Evolutionary conservation across 495 filamentous ascomycete species (phyloP), one percentile per base, ranked within the genome.

Genomic region (Corynascus novoguineensis): DNA sequence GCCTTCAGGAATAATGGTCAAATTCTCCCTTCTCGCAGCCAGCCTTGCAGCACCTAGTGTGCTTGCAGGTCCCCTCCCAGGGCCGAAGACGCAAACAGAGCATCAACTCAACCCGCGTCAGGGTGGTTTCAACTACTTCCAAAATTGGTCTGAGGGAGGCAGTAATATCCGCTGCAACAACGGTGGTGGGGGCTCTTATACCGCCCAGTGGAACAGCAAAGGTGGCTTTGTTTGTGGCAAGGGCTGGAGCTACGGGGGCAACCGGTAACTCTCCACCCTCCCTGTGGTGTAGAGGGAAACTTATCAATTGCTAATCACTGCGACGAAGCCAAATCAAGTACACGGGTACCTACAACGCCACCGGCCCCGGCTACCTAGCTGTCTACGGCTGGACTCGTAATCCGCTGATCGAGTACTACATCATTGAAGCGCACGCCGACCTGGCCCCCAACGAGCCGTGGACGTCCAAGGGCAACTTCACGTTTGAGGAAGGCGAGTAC

Each of bases 361-460:
- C 73, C 15, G 82, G 83, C 15, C 83, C 83, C 21, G 73, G 74
- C 35, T 85, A 85, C 63, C 76, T 86, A 24, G 62, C 81, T 44
- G 69, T 86, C 32, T 86, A 86, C 60, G 83, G 83, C 41, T 86
- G 83, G 83, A 84, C 83, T n/a, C 71, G 67, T 9, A 75, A 77
- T 67, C 83, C 83, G 0, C 73, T 85, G 11, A 76, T 85, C 65
- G 83, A 86, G 55, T 86, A 85, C 73, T 86, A 86, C 70, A 80
- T 86, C 58, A 68, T 85, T 55, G 83, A 86, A 53, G 71, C 74
- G 54, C 82, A 78, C 63, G 81, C 80, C 27, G 75, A 74, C 25
- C 80, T 75, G 4, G 76, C 82, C 54, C 83, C 82, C 15, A 74
- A 73, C 54, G 73, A 72, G 51, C 73, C 74, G 11, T 75, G 72